These are phyloP conservation scores for Aspergillus cejpii DNA, from an alignment of 2,329 filamentous ascomycete genomes.

Conservation along the genomic window DNA sequence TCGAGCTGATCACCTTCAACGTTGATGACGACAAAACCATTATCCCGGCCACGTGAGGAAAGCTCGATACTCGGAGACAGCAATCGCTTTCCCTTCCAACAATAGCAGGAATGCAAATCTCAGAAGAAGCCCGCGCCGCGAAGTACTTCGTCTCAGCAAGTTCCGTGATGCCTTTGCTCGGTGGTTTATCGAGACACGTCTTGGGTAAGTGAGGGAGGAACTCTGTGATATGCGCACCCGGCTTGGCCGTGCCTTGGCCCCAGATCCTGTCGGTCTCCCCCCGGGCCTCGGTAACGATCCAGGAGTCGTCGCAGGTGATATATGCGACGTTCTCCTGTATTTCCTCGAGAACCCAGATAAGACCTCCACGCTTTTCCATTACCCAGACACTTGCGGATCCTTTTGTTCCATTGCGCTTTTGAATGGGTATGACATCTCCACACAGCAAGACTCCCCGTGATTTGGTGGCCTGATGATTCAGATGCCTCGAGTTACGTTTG, in stretches of 20 bases:
- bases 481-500: constrained; percentile 48
- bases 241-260: constrained; percentile 61
- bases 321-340: constrained; percentile 89
- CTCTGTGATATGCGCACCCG: constrained; percentile 67
- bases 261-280: constrained; percentile 85
- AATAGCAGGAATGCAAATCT: constrained; percentile 75
- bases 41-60: constrained; percentile 95
- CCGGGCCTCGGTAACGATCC: constrained; percentile 60
- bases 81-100: constrained; percentile 65
- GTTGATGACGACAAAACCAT: constrained; percentile 77
- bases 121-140: constrained; percentile 70
- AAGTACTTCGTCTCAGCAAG: constrained; percentile 69
- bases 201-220: constrained; percentile 75
- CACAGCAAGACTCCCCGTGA: constrained; percentile 87
- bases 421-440: constrained; percentile 95
- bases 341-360: constrained; percentile 98
- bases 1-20: constrained; percentile 81
- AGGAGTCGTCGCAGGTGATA: constrained; percentile 69
- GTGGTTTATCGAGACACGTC: constrained; percentile 61
- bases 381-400: constrained; percentile 97
- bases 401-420: constrained; percentile 85
- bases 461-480: constrained; percentile 64
- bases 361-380: constrained; percentile 86
- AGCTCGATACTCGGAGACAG: constrained; percentile 80
- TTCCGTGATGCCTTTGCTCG: constrained; percentile 68